phyloP scores from a whole-genome alignment of 768 basidiomycete genomes.

The Gautieria morchelliformis region DNA sequence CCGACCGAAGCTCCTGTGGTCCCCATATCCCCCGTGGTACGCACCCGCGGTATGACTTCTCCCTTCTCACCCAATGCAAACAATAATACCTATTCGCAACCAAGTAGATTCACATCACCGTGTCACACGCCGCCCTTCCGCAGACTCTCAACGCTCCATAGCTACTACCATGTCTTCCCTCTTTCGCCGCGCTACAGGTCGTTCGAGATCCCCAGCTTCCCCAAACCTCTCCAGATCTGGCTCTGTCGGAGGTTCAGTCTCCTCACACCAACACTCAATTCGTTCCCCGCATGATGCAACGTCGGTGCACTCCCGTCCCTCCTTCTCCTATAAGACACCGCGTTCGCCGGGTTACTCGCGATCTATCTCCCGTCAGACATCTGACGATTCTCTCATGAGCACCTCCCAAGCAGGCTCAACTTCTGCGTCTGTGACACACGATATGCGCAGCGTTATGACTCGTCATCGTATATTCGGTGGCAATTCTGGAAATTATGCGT shows the following conservation, averaged over 20 bases:
- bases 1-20: conserved; percentile 58
- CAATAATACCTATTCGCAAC: too few species aligned
- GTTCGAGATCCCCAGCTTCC: conserved; percentile 17
- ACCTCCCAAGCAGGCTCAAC: conserved; percentile 4
- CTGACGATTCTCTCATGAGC: conserved; percentile 4
- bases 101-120: background rate
- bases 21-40: conserved; percentile 30
- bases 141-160: conserved; percentile 43
- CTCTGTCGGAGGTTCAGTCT: background rate
- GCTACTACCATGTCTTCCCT: conserved; percentile 42
- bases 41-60: background rate
- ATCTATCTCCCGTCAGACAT: background rate
- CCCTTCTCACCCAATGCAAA: background rate
- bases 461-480: background rate
- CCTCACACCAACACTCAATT: background rate
- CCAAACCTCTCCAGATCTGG: conserved; percentile 16
- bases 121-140: conserved; percentile 33
- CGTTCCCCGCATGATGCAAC: background rate
- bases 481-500: background rate
- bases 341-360: background rate
- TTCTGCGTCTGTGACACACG: background rate
- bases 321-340: background rate
- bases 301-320: conserved; percentile 10
- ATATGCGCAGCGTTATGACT: background rate
- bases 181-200: conserved; percentile 38